Percentiles rank a stretch among this genome's conserved stretches.
Evolutionary conservation across 306 rosid genomes (phyloP).

Genomic region (Inga leiocalycina): DNA sequence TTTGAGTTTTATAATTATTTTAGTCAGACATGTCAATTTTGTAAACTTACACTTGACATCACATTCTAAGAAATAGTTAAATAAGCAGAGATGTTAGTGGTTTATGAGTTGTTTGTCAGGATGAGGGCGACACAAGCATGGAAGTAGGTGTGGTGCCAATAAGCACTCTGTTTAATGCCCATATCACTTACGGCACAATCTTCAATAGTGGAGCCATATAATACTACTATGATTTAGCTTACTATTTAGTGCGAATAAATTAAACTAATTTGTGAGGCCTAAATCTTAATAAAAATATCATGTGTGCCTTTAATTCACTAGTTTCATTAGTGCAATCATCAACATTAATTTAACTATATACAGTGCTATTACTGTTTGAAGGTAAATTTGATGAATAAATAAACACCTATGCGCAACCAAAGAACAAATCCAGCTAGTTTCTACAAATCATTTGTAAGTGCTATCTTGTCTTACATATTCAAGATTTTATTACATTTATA

Average conservation of each 20-base stretch:
- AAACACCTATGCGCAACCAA: not conserved
- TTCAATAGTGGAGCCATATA: slow-evolving; percentile 39
- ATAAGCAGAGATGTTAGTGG: slow-evolving; percentile 42
- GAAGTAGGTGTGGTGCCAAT: slow-evolving; percentile 57
- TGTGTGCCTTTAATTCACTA: not conserved
- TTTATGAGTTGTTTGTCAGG: slow-evolving; percentile 52
- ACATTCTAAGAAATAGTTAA: slow-evolving; percentile 42
- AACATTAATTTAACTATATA: not conserved
- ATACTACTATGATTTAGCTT: not conserved
- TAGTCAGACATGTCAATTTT: slow-evolving; percentile 57
- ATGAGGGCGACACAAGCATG: slow-evolving; percentile 38
- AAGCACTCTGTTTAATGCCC: slow-evolving; percentile 52
- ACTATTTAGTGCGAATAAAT: not conserved
- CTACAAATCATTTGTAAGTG: not conserved
- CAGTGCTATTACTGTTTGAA: not conserved
- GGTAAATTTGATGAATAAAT: not conserved
- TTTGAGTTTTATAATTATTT: slow-evolving; percentile 38
- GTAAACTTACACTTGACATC: slow-evolving; percentile 66
- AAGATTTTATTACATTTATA: not conserved
- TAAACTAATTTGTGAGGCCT: not conserved
- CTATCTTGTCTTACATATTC: not conserved
- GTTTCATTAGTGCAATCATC: not conserved
- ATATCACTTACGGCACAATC: slow-evolving; percentile 51
- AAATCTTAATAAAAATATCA: no score
- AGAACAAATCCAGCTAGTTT: not conserved